Base-by-base conservation (phyloP, 352 stramenopile genomes). In the Phytophthora uliginosa region DNA sequence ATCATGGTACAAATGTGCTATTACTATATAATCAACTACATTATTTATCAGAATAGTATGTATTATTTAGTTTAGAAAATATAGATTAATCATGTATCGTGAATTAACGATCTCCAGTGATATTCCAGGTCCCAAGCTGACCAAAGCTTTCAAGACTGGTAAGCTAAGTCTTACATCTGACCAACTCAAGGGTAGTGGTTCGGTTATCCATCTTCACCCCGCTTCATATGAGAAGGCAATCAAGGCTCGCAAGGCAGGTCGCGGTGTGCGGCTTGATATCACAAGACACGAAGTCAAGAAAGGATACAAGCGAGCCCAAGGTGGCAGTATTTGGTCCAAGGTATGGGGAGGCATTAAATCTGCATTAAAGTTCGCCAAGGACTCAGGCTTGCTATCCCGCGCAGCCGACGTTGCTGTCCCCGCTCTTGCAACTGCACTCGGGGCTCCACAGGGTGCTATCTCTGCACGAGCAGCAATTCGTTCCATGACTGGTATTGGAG, bases 271-370 rank as follows among this genome's bases (percentile, higher is more conserved):
- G 1, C 38, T 47, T 8, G 12, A n/a, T 0, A 47, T 47, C 38
- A 47, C 38, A 20, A 17, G 3, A 8, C 38, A 47, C 38, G 38
- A 47, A n/a, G 17, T 47, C 13, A n/a, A 47, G 38, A 47, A 47
- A 20, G 38, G 38, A 20, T 47, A n/a, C 1, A 47, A 38, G 33
- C 7, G 8, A 0, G 33, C 33, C 0, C 38, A 47, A 17, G 38
- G 38, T 20, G 12, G 38, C 4, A 20, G 4, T 6, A 38, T 38
- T 4, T 38, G 33, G 33, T 38, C 33, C 33, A 38, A 38, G 33
- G 33, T 76, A n/a, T 71, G 69, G 69, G 51, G 42, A 55, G 69
- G 69, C 0, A 66, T 76, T 18, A 76, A 76, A 48, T 55, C 20
- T 1, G 69, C 18, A 15, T 67, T 71, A 18, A 67, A 67, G 12